Conservation (phyloP, 371 early-diverging fungal species). For the Blyttiomyces sp. region DNA sequence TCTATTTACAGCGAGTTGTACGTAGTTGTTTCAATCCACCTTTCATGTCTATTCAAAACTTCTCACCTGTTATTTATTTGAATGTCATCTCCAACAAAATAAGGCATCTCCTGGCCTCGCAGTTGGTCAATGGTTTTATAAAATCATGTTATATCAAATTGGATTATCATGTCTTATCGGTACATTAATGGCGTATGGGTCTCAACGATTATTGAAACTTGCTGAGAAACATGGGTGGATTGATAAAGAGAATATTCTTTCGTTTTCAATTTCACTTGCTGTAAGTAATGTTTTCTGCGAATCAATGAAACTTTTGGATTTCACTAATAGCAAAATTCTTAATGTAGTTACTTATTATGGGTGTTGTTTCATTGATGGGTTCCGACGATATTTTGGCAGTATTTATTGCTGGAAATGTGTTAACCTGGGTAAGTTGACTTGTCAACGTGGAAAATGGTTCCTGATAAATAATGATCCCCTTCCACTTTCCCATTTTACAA, state of each 20-base stretch:
- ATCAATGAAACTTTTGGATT: neutral
- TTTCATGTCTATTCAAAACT: neutral
- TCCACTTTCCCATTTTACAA: neutral
- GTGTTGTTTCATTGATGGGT: constrained; percentile 70
- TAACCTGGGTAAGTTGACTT: constrained; percentile 11
- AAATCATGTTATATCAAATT: constrained; percentile 72
- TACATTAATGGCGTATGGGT: constrained; percentile 67
- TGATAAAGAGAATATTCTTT: constrained; percentile 86
- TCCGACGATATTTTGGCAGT: constrained; percentile 89
- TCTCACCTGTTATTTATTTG: neutral
- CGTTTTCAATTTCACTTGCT: constrained; percentile 80
- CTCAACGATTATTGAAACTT: constrained; percentile 64
- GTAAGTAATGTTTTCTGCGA: constrained; percentile 41
- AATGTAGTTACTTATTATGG: constrained; percentile 65
- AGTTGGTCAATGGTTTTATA: constrained; percentile 68
- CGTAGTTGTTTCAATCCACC: neutral
- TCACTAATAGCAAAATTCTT: neutral
- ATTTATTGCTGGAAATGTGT: constrained; percentile 75
- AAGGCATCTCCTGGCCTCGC: constrained; percentile 58
- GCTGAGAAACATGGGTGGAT: constrained; percentile 73
- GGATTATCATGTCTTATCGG: constrained; percentile 74
- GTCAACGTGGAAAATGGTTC: neutral
- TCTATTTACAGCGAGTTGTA: constrained; percentile 48
- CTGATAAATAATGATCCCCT: neutral
- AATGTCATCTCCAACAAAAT: constrained; percentile 29